These are phyloP conservation scores for Penicillium samsonianum DNA, from an alignment of 495 filamentous ascomycete genomes.

Conservation along the genomic window DNA sequence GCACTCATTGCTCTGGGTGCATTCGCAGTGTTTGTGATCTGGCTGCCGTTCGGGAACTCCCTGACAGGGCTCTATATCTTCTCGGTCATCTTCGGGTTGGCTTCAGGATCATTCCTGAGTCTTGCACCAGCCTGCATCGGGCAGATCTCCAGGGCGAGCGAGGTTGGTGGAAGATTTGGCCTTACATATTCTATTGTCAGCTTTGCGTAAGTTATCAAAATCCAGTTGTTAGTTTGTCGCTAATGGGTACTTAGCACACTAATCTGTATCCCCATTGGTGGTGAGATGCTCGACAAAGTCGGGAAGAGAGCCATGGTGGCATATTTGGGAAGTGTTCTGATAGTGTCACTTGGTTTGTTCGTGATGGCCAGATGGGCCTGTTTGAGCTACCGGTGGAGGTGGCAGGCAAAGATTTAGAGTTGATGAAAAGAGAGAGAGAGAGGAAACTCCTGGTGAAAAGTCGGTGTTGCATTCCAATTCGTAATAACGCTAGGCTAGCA, in stretches of 20 bases:
- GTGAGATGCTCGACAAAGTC: constrained; percentile 45
- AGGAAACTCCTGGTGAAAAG: not conserved
- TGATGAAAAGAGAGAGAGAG: not conserved
- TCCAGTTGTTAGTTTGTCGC: not conserved
- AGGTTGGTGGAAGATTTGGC: constrained; percentile 67
- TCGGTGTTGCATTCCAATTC: constrained; percentile 5
- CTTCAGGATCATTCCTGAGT: constrained; percentile 61
- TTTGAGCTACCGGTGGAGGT: constrained; percentile 50
- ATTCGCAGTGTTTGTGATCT: constrained; percentile 55
- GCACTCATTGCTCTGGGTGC: constrained; percentile 44
- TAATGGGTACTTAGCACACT: constrained; percentile 30
- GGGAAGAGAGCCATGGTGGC: constrained; percentile 39
- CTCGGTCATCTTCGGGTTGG: constrained; percentile 62
- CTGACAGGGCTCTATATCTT: constrained; percentile 53
- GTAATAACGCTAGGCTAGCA: not conserved
- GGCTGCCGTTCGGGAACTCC: constrained; percentile 58
- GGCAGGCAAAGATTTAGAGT: constrained; percentile 38
- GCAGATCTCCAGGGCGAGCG: constrained; percentile 59
- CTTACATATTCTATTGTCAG: constrained; percentile 67
- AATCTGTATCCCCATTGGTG: constrained; percentile 44
- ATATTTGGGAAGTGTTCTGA: constrained; percentile 40
- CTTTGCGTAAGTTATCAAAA: constrained; percentile 46
- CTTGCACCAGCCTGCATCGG: constrained; percentile 65
- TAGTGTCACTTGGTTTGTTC: constrained; percentile 41
- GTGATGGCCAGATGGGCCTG: constrained; percentile 51